Conservation (phyloP, 768 basidiomycete genomes). For the Kwoniella mangroviensis region DNA sequence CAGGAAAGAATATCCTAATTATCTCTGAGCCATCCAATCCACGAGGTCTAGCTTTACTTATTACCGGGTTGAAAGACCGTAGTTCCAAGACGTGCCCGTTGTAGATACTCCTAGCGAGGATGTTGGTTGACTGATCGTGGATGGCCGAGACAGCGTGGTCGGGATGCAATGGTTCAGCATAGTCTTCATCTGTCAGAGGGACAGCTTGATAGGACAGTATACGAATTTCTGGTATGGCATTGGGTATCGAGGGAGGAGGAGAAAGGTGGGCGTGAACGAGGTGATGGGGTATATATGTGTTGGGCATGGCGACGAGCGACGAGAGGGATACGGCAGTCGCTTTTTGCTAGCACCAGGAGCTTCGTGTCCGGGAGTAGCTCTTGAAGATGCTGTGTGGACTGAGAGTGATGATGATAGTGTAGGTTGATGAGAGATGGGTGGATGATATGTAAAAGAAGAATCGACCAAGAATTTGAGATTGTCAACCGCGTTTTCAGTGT, state of each 20-base stretch:
- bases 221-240: slow-evolving; percentile 40
- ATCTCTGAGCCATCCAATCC: slow-evolving; percentile 28
- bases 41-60: slow-evolving; percentile 15
- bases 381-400: neutral
- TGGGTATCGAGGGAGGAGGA: slow-evolving; percentile 42
- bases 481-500: slow-evolving; percentile 9
- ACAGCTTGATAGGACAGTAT: slow-evolving; percentile 31
- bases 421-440: too few species aligned
- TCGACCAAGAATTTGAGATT: too few species aligned
- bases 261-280: slow-evolving; percentile 52
- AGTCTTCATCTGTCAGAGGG: slow-evolving; percentile 23
- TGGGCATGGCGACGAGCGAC: slow-evolving; percentile 29
- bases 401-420: too few species aligned
- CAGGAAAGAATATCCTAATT: slow-evolving; percentile 49
- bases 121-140: slow-evolving; percentile 31
- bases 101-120: slow-evolving; percentile 44
- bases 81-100: slow-evolving; percentile 53
- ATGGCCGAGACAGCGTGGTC: slow-evolving; percentile 49
- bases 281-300: slow-evolving; percentile 43
- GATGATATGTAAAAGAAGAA: too few species aligned
- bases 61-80: slow-evolving; percentile 24
- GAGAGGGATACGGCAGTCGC: neutral
- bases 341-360: neutral
- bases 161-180: slow-evolving; percentile 39
- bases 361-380: neutral